Conservation (phyloP, 2,329 filamentous ascomycete genomes). For the Aureobasidium sp. region DNA sequence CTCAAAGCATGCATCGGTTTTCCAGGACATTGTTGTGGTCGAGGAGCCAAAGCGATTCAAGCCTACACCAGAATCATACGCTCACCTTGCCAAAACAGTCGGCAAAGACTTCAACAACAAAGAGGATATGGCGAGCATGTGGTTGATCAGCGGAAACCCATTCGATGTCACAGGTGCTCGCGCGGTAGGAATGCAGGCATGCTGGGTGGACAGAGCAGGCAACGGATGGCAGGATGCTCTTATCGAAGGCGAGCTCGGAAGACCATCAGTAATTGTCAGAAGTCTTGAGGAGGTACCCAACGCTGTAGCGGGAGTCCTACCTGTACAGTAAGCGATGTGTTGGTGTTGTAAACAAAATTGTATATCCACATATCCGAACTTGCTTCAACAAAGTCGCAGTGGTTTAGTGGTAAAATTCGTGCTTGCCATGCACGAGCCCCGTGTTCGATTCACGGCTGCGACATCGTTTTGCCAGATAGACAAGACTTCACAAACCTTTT, state of each 20-base stretch:
- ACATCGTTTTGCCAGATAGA: background rate
- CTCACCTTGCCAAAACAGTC: constrained; percentile 46
- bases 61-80: constrained; percentile 54
- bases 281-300: constrained; percentile 51
- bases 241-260: constrained; percentile 32
- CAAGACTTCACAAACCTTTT: background rate
- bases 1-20: constrained; percentile 37
- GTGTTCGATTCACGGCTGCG: constrained; percentile 13
- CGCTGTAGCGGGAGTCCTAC: constrained; percentile 18
- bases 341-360: background rate
- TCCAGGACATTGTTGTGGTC: constrained; percentile 52
- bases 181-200: constrained; percentile 52
- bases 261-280: constrained; percentile 46
- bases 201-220: constrained; percentile 57
- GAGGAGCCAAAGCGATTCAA: constrained; percentile 56
- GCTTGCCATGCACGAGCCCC: constrained; percentile 12
- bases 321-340: background rate
- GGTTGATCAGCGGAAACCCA: constrained; percentile 64
- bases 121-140: constrained; percentile 44
- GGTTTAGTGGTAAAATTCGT: constrained; percentile 13
- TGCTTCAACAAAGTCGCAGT: constrained; percentile 8
- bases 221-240: constrained; percentile 59
- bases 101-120: constrained; percentile 34
- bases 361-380: background rate
- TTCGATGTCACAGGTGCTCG: constrained; percentile 63